Conservation (phyloP, 495 filamentous ascomycete genomes). For the Darksidea phi region DNA sequence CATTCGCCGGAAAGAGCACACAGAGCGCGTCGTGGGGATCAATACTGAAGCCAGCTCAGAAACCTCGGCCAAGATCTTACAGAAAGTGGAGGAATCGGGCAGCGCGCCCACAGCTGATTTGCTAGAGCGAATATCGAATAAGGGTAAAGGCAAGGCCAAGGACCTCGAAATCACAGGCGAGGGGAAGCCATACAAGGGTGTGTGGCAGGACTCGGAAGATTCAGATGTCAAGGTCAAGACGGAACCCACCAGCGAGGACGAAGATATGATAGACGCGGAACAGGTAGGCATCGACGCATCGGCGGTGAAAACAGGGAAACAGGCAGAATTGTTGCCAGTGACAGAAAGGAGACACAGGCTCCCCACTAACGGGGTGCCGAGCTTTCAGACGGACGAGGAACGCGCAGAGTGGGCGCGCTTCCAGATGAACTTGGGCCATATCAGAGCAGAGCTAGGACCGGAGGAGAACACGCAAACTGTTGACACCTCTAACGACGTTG, state of each 20-base stretch:
- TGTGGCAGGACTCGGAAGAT: conserved; percentile 45
- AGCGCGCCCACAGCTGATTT: conserved; percentile 17
- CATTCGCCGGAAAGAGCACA: conserved; percentile 54
- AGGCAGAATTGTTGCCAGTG: conserved; percentile 33
- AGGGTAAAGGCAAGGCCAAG: conserved; percentile 38
- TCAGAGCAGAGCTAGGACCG: conserved; percentile 41
- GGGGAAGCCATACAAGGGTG: conserved; percentile 38
- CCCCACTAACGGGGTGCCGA: conserved; percentile 36
- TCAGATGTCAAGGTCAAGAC: conserved; percentile 37
- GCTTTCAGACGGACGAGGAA: conserved; percentile 48
- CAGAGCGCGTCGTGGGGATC: conserved; percentile 52
- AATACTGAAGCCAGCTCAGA: conserved; percentile 56
- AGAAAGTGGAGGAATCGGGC: conserved; percentile 21
- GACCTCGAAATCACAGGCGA: conserved; percentile 42
- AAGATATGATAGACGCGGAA: conserved; percentile 10
- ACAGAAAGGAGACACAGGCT: conserved; percentile 36
- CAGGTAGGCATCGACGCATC: conserved; percentile 1
- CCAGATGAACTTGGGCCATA: conserved; percentile 35
- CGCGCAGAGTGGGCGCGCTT: conserved; percentile 44
- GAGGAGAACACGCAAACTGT: conserved; percentile 30
- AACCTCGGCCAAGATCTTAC: conserved; percentile 36
- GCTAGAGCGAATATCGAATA: conserved; percentile 17
- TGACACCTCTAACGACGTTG: conserved; percentile 42
- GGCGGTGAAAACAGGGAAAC: conserved; percentile 13
- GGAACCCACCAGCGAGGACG: conserved; percentile 38